A percentile compares a stretch with the other conserved stretches of the same genome.
These are phyloP conservation scores for Rhizoclosmatium hyalinum DNA, from an alignment of 371 early-diverging fungal species.

Conservation along the genomic window DNA sequence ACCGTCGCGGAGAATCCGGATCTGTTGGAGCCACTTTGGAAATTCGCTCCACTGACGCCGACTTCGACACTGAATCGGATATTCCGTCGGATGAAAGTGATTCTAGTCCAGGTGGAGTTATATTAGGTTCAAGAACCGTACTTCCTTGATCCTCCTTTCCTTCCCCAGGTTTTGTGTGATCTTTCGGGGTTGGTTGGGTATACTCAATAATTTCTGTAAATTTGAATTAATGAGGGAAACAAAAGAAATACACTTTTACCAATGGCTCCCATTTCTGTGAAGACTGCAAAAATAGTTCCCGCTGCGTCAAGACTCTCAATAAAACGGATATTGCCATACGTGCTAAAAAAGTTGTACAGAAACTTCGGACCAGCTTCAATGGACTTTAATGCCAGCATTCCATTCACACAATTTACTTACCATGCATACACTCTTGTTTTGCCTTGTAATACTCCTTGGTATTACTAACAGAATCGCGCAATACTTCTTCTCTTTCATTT, in stretches of 20 bases:
- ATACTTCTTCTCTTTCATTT: neutral
- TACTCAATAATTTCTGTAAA: constrained; percentile 12
- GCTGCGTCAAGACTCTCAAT: constrained; percentile 2
- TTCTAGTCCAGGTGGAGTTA: neutral
- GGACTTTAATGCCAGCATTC: neutral
- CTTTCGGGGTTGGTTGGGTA: neutral
- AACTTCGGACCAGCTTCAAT: constrained; percentile 16
- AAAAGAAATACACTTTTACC: constrained; percentile 5
- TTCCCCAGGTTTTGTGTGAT: too few species aligned
- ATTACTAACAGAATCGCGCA: neutral
- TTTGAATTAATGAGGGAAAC: neutral
- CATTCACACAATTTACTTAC: neutral
- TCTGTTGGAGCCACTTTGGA: too few species aligned
- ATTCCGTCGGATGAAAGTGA: neutral
- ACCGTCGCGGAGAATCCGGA: too few species aligned
- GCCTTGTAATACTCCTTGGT: constrained; percentile 3
- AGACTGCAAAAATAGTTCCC: constrained; percentile 8
- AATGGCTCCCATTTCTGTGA: constrained; percentile 11
- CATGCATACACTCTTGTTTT: constrained; percentile 20
- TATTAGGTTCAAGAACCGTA: too few species aligned
- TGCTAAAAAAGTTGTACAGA: constrained; percentile 15
- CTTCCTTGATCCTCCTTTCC: too few species aligned
- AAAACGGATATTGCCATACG: neutral
- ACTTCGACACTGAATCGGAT: too few species aligned
- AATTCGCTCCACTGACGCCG: too few species aligned